phyloP scores from a whole-genome alignment of 2,329 filamentous ascomycete genomes.

The Pseudopyrenochaeta lycopersici region DNA sequence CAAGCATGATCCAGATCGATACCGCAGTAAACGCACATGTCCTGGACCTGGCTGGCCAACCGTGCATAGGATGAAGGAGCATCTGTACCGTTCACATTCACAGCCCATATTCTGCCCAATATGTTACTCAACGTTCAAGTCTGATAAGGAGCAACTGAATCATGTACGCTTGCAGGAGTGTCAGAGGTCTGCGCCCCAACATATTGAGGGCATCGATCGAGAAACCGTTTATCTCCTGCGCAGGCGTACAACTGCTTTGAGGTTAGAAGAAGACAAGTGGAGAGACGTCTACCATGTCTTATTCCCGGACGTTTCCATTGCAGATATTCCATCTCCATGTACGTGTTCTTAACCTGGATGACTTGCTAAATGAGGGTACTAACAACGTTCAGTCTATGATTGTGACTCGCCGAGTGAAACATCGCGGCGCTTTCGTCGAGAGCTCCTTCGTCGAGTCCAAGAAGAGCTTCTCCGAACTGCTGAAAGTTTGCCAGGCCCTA shows the following conservation, averaged over 20 bases:
- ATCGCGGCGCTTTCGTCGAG: slow-evolving; percentile 41
- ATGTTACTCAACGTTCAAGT: slow-evolving; percentile 49
- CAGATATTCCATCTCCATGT: slow-evolving; percentile 49
- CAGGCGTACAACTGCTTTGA: slow-evolving; percentile 42
- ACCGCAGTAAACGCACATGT: slow-evolving; percentile 47
- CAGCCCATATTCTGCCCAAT: slow-evolving; percentile 50
- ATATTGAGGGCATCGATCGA: slow-evolving; percentile 50
- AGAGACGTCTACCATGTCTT: slow-evolving; percentile 48
- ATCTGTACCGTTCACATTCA: slow-evolving; percentile 52
- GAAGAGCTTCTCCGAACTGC: slow-evolving; percentile 39
- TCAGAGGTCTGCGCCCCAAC: slow-evolving; percentile 26
- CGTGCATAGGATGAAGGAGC: slow-evolving; percentile 55
- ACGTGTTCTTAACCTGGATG: slow-evolving; percentile 11
- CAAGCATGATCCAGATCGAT: slow-evolving; percentile 51
- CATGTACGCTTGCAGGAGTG: slow-evolving; percentile 44
- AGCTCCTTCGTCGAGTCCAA: slow-evolving; percentile 46
- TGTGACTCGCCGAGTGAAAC: slow-evolving; percentile 34
- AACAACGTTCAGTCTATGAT: slow-evolving; percentile 43
- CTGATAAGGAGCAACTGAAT: slow-evolving; percentile 39
- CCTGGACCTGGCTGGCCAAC: slow-evolving; percentile 51
- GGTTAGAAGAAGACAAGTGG: slow-evolving; percentile 52
- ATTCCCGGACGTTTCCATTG: slow-evolving; percentile 43
- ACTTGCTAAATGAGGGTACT: background rate
- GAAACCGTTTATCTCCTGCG: slow-evolving; percentile 48
- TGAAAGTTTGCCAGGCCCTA: slow-evolving; percentile 24